A percentile compares a stretch with the other conserved stretches of the same genome.
Evolutionary conservation across 495 filamentous ascomycete genomes (phyloP).

Genomic region (Talaromyces wortmannii): DNA sequence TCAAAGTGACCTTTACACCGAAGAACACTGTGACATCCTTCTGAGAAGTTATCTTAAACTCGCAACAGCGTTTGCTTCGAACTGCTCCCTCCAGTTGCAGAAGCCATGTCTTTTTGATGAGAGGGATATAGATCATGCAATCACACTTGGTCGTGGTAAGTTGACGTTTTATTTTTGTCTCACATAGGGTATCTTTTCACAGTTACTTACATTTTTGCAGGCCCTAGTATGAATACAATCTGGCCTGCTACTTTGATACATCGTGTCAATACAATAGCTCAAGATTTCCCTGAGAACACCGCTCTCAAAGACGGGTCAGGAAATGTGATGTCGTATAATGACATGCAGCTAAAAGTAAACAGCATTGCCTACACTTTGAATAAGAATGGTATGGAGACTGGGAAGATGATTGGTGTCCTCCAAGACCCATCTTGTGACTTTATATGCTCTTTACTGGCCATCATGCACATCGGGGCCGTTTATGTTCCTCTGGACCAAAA

Average conservation of each 20-base stretch:
- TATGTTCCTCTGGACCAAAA: conserved; percentile 48
- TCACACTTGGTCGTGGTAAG: no score
- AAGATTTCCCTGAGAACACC: background rate
- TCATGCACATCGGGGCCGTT: conserved; percentile 35
- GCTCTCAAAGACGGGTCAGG: conserved; percentile 14
- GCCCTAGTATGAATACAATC: background rate
- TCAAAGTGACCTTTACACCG: conserved; percentile 18
- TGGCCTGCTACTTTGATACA: conserved; percentile 30
- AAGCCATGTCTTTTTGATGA: no score
- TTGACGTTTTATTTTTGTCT: no score
- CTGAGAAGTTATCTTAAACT: conserved; percentile 23
- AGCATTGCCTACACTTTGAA: conserved; percentile 12
- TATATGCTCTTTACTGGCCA: conserved; percentile 45
- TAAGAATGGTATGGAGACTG: conserved; percentile 14
- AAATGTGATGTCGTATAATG: conserved; percentile 7
- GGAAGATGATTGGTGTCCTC: conserved; percentile 11
- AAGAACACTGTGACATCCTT: conserved; percentile 16
- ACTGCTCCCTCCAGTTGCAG: conserved; percentile 12
- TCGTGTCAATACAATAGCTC: conserved; percentile 20
- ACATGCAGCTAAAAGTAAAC: conserved; percentile 3
- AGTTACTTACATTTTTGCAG: background rate
- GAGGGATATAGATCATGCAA: no score
- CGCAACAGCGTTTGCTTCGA: conserved; percentile 11
- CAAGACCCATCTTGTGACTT: conserved; percentile 27
- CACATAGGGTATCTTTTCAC: conserved; percentile 3